phyloP scores from a whole-genome alignment of 371 early-diverging fungal genomes.

The Mucor piriformis region DNA sequence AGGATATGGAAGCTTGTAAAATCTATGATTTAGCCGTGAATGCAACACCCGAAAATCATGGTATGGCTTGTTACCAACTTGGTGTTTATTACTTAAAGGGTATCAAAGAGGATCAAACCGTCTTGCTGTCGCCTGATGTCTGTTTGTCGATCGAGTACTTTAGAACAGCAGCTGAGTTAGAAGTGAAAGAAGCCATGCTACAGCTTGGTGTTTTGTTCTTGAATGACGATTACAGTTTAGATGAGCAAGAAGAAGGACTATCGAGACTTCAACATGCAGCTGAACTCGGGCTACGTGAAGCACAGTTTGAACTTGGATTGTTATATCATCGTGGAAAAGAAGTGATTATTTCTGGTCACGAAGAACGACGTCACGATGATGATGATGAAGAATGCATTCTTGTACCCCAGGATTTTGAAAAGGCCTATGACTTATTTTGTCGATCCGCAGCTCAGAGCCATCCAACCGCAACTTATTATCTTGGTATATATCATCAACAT shows the following conservation, averaged over 20 bases:
- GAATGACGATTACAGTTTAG: constrained; percentile 17
- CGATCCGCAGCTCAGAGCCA: constrained; percentile 41
- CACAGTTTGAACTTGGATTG: constrained; percentile 41
- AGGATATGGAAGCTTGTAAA: constrained; percentile 38
- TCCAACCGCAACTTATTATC: constrained; percentile 39
- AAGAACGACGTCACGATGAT: background rate
- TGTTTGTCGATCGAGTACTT: constrained; percentile 34
- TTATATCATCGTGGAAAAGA: constrained; percentile 39
- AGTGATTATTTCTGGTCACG: constrained; percentile 1
- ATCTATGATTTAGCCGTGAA: constrained; percentile 37
- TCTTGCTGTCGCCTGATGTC: constrained; percentile 16
- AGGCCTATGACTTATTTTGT: constrained; percentile 42
- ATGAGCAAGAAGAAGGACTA: constrained; percentile 35
- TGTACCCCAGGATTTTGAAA: constrained; percentile 38
- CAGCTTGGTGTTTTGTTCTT: constrained; percentile 35
- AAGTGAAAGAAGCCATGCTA: constrained; percentile 42
- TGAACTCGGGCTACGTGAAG: constrained; percentile 31
- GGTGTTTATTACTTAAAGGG: constrained; percentile 44
- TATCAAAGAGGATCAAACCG: constrained; percentile 11
- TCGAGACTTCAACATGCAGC: constrained; percentile 32
- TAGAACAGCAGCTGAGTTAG: constrained; percentile 36
- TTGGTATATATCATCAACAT: constrained; percentile 45
- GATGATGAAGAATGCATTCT: constrained; percentile 19
- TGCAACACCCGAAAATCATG: constrained; percentile 33
- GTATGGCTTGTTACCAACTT: constrained; percentile 35